These are phyloP conservation scores for Stevia rebaudiana DNA, from an alignment of 140 eudicot genomes.

Conservation along the genomic window DNA sequence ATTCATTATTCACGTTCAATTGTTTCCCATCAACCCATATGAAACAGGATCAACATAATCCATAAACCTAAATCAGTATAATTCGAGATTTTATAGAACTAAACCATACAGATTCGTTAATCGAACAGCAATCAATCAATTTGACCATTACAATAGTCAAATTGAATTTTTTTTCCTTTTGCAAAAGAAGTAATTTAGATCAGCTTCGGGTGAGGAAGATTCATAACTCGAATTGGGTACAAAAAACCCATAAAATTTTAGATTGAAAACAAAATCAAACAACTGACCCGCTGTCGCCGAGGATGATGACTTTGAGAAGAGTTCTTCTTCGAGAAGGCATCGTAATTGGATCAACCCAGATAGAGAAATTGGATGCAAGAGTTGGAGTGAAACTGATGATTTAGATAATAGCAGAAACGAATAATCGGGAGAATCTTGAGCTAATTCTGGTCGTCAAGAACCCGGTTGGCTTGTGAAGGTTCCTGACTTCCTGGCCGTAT, in stretches of 20 bases:
- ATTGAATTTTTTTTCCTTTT: too few relatives aligned
- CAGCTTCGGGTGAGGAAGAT: conserved; percentile 8
- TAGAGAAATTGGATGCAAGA: neutral
- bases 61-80: conserved; percentile 5
- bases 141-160: too few relatives aligned
- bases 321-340: conserved; percentile 86
- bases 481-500: neutral
- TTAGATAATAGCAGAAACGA: neutral
- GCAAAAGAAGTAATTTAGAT: conserved; percentile 12
- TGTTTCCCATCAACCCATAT: neutral
- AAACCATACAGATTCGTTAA: conserved; percentile 5
- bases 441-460: conserved; percentile 7
- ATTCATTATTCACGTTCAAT: neutral
- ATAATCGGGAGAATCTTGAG: conserved; percentile 16
- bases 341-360: conserved; percentile 21
- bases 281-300: conserved; percentile 72
- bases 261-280: too few relatives aligned
- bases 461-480: neutral
- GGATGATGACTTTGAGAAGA: conserved; percentile 81
- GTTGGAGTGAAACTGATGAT: conserved; percentile 15
- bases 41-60: neutral
- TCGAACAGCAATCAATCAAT: conserved; percentile 15
- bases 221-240: conserved; percentile 6
- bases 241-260: conserved; percentile 6
- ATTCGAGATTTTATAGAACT: conserved; percentile 1